These are phyloP conservation scores for Boletus austroedulis DNA, from an alignment of 1,284 basidiomycete genomes.

Conservation along the genomic window DNA sequence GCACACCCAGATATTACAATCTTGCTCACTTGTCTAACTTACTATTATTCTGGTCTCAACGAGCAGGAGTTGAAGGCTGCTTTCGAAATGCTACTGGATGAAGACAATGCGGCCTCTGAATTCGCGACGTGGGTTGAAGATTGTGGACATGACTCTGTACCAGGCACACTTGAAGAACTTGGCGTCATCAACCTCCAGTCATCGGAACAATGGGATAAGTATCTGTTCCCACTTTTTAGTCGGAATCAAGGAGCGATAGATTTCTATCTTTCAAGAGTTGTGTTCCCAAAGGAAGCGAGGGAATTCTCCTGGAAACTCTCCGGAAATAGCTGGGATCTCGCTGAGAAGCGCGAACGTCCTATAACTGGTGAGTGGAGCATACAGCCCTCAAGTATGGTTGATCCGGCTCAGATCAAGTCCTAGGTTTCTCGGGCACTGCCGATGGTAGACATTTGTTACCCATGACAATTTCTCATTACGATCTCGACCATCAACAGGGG, in stretches of 20 bases:
- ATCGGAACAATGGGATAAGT: constrained; percentile 30
- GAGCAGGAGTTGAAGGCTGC: neutral
- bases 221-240: constrained; percentile 38
- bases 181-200: constrained; percentile 45
- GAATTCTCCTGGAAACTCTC: constrained; percentile 47
- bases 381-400: no score
- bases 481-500: constrained; percentile 1
- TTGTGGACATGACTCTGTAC: neutral
- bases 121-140: neutral
- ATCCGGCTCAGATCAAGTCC: no score
- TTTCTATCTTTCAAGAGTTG: constrained; percentile 42
- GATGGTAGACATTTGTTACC: constrained; percentile 6
- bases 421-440: constrained; percentile 12
- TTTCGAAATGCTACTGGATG: neutral
- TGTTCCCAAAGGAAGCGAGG: constrained; percentile 35
- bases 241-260: constrained; percentile 42
- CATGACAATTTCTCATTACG: neutral
- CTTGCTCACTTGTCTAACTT: neutral
- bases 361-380: constrained; percentile 1
- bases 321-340: constrained; percentile 52
- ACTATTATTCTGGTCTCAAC: neutral
- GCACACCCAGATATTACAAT: neutral
- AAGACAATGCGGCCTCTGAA: neutral
- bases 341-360: constrained; percentile 22
- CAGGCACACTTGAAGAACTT: neutral